Percentiles rank a stretch among this genome's conserved stretches.
Conservation (phyloP, 2,329 filamentous ascomycete species). For the Venturia aucupariae region DNA sequence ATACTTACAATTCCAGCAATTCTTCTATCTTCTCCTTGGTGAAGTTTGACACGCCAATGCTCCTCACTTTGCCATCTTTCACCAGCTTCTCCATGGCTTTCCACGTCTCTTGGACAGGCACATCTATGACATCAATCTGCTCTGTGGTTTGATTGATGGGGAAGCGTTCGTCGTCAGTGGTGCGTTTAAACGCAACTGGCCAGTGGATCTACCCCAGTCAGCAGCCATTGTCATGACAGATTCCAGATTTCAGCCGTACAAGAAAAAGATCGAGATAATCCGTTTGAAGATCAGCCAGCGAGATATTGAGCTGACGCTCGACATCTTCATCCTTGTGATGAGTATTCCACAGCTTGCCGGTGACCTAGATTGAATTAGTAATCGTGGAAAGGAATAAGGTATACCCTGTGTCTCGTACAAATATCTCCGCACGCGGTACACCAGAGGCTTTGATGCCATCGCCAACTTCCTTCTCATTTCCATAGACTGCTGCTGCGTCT, state of each 20-base stretch:
- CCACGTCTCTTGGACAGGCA: slow-evolving; percentile 36
- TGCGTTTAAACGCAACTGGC: slow-evolving; percentile 6
- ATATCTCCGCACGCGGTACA: slow-evolving; percentile 23
- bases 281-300: slow-evolving; percentile 40
- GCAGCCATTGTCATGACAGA: neutral
- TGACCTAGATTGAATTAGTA: slow-evolving; percentile 28
- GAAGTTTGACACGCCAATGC: slow-evolving; percentile 84
- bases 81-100: slow-evolving; percentile 49
- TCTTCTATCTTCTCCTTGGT: slow-evolving; percentile 34
- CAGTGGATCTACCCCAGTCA: slow-evolving; percentile 4
- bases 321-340: slow-evolving; percentile 42
- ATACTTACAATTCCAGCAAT: neutral
- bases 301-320: slow-evolving; percentile 39
- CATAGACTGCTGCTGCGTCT: slow-evolving; percentile 12
- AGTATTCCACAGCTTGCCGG: slow-evolving; percentile 55
- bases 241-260: neutral
- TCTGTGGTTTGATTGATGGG: neutral
- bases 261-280: slow-evolving; percentile 39
- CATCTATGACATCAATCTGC: slow-evolving; percentile 13
- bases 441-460: slow-evolving; percentile 18
- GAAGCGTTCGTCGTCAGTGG: neutral
- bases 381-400: neutral
- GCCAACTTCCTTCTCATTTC: slow-evolving; percentile 10
- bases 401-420: slow-evolving; percentile 16
- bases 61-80: slow-evolving; percentile 60